Conservation (phyloP, 257 asterid species). For the Solanum bulbocastanum region DNA sequence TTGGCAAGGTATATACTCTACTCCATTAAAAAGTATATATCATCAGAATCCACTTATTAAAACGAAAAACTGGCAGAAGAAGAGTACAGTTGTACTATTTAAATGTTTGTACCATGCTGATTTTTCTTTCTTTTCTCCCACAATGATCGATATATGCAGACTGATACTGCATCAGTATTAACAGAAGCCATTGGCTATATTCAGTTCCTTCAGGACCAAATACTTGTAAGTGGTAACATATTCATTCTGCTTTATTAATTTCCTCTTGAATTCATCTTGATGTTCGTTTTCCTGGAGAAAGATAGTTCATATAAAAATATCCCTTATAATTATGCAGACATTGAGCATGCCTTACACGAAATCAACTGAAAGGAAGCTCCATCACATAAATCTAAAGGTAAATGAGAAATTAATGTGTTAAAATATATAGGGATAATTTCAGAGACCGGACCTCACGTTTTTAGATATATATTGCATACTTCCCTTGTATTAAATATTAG, state of each 20-base stretch:
- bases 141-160: conserved; percentile 7
- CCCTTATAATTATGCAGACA: conserved; percentile 8
- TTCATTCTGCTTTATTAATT: not conserved
- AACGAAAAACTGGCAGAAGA: not conserved
- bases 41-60: conserved; percentile 15
- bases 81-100: not conserved
- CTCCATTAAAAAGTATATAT: not conserved
- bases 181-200: conserved; percentile 28
- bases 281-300: not conserved
- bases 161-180: conserved; percentile 31
- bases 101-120: conserved; percentile 3
- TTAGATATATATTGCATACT: not conserved
- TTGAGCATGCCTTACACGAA: conserved; percentile 9
- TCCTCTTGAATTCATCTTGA: not conserved
- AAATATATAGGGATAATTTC: not conserved
- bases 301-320: not conserved
- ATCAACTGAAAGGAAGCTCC: conserved; percentile 5
- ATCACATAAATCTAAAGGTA: conserved; percentile 2
- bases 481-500: not conserved
- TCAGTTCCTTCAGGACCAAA: conserved; percentile 25
- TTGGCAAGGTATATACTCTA: conserved; percentile 19
- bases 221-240: conserved; percentile 6
- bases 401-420: not conserved
- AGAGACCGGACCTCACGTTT: not conserved
- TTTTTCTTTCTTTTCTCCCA: not conserved